These are phyloP conservation scores for Blastobotrys illinoisensis DNA, from an alignment of 1,139 yeast species.

Conservation along the genomic window DNA sequence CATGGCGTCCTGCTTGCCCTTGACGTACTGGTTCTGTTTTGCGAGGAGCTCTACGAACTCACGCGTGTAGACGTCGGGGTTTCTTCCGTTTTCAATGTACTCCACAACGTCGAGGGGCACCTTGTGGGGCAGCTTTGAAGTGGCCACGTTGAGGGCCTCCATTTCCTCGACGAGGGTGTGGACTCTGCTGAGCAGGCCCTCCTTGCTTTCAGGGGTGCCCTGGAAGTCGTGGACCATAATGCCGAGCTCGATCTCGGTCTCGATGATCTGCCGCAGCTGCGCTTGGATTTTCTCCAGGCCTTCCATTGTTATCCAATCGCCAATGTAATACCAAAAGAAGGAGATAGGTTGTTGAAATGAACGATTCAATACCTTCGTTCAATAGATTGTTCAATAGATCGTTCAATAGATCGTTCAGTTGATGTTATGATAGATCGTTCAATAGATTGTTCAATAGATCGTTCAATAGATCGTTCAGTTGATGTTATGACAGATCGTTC, in stretches of 20 bases:
- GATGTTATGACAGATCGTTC: too few relatives aligned
- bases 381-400: too few relatives aligned
- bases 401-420: too few relatives aligned
- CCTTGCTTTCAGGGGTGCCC: constrained; percentile 64
- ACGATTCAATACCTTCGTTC: too few relatives aligned
- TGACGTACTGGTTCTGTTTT: constrained; percentile 77
- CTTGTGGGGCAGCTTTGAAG: constrained; percentile 15
- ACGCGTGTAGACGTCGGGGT: constrained; percentile 93
- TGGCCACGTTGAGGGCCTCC: constrained; percentile 16
- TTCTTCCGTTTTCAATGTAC: constrained; percentile 89
- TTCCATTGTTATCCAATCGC: constrained; percentile 8
- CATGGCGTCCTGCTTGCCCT: constrained; percentile 60
- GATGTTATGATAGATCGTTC: too few relatives aligned
- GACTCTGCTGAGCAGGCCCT: constrained; percentile 43
- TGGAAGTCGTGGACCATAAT: constrained; percentile 90
- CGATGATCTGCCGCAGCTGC: constrained; percentile 67
- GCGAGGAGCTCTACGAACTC: constrained; percentile 92
- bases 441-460: too few relatives aligned
- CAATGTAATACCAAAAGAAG: too few relatives aligned
- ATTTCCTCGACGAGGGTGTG: constrained; percentile 15
- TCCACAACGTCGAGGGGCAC: constrained; percentile 33
- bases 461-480: too few relatives aligned
- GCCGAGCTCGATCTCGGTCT: constrained; percentile 81
- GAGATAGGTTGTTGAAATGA: too few relatives aligned
- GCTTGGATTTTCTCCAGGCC: constrained; percentile 45